Conservation (phyloP, 306 rosid species). For the Parietaria judaica region DNA sequence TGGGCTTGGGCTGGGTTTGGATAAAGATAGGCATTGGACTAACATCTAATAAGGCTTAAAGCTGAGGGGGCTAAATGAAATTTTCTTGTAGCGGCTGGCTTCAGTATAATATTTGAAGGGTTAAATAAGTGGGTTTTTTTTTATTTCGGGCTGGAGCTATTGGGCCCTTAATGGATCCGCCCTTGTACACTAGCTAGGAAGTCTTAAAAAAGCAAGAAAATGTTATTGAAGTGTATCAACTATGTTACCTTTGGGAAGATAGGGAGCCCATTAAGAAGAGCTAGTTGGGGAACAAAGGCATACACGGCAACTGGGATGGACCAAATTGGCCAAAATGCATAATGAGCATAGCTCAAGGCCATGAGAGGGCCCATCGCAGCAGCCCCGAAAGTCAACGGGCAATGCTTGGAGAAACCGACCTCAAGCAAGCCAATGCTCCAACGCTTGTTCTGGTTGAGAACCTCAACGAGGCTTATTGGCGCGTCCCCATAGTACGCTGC, state of each 20-base stretch:
- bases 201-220: too few relatives aligned
- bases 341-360: conserved; percentile 28
- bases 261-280: conserved; percentile 28
- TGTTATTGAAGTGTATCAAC: background rate
- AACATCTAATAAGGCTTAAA: too few relatives aligned
- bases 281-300: conserved; percentile 33
- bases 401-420: conserved; percentile 21
- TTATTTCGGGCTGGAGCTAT: too few relatives aligned
- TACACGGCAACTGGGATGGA: conserved; percentile 24
- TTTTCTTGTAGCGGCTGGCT: too few relatives aligned
- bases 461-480: conserved; percentile 28
- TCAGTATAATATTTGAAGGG: too few relatives aligned
- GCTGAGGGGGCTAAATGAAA: too few relatives aligned
- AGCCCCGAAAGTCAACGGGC: conserved; percentile 20
- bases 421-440: conserved; percentile 27
- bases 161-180: too few relatives aligned
- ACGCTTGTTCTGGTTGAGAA: conserved; percentile 27
- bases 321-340: conserved; percentile 18
- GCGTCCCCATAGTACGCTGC: conserved; percentile 32
- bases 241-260: conserved; percentile 31
- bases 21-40: too few relatives aligned
- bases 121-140: too few relatives aligned
- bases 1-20: too few relatives aligned
- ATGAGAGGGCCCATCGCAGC: conserved; percentile 17
- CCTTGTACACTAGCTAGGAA: too few relatives aligned